Percentiles rank a stretch among this genome's conserved stretches.
Evolutionary conservation across 164 flowering plant species (phyloP).

Genomic region (Magnolia officinalis): DNA sequence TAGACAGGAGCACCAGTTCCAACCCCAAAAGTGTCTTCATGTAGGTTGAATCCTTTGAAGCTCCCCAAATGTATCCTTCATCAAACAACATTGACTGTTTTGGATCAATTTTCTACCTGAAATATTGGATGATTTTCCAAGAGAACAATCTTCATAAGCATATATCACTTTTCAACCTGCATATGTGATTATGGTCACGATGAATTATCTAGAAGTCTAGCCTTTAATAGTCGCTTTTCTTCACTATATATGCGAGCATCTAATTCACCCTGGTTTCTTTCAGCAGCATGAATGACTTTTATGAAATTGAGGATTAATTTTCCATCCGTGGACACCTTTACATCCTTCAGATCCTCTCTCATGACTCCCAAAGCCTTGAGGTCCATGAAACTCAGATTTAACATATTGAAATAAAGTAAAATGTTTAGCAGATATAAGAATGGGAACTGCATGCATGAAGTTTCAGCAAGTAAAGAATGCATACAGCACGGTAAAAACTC

Average conservation of each 20-base stretch:
- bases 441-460: background rate
- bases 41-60: too few relatives aligned
- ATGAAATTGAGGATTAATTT: conserved; percentile 76
- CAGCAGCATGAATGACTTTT: conserved; percentile 92
- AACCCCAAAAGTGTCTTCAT: too few relatives aligned
- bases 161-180: background rate
- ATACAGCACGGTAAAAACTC: conserved; percentile 15
- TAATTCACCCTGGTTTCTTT: conserved; percentile 74
- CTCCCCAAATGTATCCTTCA: background rate
- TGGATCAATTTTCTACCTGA: background rate
- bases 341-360: conserved; percentile 41
- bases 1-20: too few relatives aligned
- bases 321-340: conserved; percentile 58
- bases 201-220: conserved; percentile 15
- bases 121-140: background rate
- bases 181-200: background rate
- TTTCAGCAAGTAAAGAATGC: conserved; percentile 9
- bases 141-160: background rate
- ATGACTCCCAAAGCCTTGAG: conserved; percentile 33
- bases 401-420: too few relatives aligned
- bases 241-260: conserved; percentile 71
- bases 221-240: conserved; percentile 82
- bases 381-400: conserved; percentile 17
- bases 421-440: too few relatives aligned
- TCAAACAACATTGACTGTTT: background rate